Evolutionary conservation across 2,329 filamentous ascomycete species (phyloP), one percentile per base, ranked within the genome.

Genomic region (Neonectria neomacrospora): DNA sequence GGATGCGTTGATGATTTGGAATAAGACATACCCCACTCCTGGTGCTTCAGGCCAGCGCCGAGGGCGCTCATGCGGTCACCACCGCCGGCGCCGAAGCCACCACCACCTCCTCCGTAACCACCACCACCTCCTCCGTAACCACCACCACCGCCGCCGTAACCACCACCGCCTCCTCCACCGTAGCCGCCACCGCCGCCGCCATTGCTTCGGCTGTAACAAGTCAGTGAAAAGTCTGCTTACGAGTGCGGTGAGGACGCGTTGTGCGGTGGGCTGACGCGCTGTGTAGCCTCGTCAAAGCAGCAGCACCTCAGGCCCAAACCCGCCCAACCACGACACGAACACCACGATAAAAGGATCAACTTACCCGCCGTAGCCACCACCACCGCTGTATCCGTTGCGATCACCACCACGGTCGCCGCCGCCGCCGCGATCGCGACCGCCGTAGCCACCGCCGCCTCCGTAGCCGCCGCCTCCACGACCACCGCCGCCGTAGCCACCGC

Each of bases 1-100:
- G 76, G 74, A 68, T 66, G 56, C 63, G 54, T 63, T 39, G 26
- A 64, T 45, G 9, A 32, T 37, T 64, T 50, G 28, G 14, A 59
- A 56, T 64, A 67, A 64, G 61, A 86, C 91, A 80, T 83, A 95
- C 92, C 92, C 92, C 92, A 99, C 68, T 89, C 85, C 77, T 97
- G 96, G 75, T 91, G 89, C 83, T 96, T 95, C 71, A 99, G 85
- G 73, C 91, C 90, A 68, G 93, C 86, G 74, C 96, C 96, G 67
- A 99, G 92, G 79, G 91, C 90, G 72, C 90, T 91, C 96, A 99
- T 99, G 74, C 92, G 90, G 82, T 99, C 96, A 79, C 95, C 94
- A 70, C 93, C 92, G 70, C 86, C 90, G 69, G 86, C 89, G 60
- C 86, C 80, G 67, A 74, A 75, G 44, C 75, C 76, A 41, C 76